Base-by-base conservation (phyloP, 768 basidiomycete genomes). In the Auricularia auricula-judae region DNA sequence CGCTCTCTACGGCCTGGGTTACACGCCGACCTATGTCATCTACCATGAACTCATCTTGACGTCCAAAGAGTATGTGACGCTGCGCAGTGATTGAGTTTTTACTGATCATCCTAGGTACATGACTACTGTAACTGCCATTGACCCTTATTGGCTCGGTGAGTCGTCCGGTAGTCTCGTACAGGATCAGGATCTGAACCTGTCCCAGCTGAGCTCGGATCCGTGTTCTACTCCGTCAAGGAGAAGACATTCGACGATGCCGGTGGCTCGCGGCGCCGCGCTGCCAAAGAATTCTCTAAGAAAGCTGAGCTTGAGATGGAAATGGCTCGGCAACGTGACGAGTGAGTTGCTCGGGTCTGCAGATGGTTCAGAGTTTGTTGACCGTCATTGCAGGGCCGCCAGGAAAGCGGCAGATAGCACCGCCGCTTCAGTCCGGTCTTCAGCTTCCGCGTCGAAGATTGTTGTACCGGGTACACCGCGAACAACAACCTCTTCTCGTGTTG, bases 61-160 rank as follows among this genome's bases (percentile, higher is more conserved):
- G 11, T 95, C 94, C 36, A 96, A 95, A 72, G 88, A 92, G 75
- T 69, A 35, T 35, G 67, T 39, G 34, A 33, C 34, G 16, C 16
- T 21, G 4, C 4, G 12, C 36, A 18, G 39, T 16, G 16, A n/a
- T 8, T 18, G 16, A 42, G 2, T 62, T 65, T 61, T 68, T 70
- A n/a, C 68, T 70, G n/a, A 65, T 68, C 56, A 72, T 65, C 18
- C 76, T 69, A 78, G 76, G 66, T 99, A 99, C 77, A 97, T 98
- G 95, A 96, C 95, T 18, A 93, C 94, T 74, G 97, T 99, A n/a
- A 98, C 97, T 2, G 86, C 96, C 0, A 90, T 98, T 67, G 94
- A 98, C 72, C 87, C 97, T 3, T 94, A 94, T 75, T 99, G 97
- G 97, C 83, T 98, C 42, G 94, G 93, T 91, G 75, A 72, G 81